Conservation (phyloP, 2,329 filamentous ascomycete species). For the Apiospora phragmitis region DNA sequence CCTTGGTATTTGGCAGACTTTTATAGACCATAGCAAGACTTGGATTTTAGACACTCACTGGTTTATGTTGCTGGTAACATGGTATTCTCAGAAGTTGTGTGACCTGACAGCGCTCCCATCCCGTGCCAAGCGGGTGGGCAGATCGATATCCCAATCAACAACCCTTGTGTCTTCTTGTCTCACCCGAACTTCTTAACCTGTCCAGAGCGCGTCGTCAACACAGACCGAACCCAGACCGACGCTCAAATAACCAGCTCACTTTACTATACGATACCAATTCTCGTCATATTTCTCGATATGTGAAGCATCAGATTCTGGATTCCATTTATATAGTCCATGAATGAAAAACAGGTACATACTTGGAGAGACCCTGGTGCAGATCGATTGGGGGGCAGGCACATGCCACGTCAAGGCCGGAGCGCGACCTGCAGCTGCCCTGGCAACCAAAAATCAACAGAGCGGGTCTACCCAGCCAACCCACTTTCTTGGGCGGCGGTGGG, state of each 20-base stretch:
- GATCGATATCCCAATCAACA: background rate
- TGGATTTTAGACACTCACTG: background rate
- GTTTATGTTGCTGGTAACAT: background rate
- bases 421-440: background rate
- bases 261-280: background rate
- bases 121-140: background rate
- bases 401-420: background rate
- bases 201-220: background rate
- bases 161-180: slow-evolving; percentile 4
- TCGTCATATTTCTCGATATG: background rate
- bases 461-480: background rate
- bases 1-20: too few relatives aligned
- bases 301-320: background rate
- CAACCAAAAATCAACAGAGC: slow-evolving; percentile 3
- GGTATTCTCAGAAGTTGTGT: background rate
- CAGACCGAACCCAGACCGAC: background rate
- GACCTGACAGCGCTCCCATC: background rate
- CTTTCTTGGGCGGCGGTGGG: slow-evolving; percentile 4
- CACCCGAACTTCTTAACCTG: slow-evolving; percentile 1
- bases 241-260: background rate
- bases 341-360: background rate
- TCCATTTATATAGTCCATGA: background rate
- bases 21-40: too few relatives aligned
- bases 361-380: background rate
- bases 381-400: background rate